phyloP scores from a whole-genome alignment of 2,329 filamentous ascomycete species.

The Fusarium scirpi region DNA sequence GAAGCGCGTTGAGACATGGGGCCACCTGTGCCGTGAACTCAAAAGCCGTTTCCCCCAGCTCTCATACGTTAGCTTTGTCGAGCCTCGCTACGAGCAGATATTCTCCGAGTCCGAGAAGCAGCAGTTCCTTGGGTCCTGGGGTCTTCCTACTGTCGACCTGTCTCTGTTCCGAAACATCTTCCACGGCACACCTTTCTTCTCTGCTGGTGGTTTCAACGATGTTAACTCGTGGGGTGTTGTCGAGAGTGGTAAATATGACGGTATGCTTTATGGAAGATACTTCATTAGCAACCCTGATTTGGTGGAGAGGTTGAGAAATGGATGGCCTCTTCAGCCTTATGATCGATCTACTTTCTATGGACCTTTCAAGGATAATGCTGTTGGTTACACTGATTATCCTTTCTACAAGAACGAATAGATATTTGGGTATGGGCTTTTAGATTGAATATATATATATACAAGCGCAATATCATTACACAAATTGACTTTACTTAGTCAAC shows the following conservation, averaged over 20 bases:
- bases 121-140: slow-evolving; percentile 61
- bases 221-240: slow-evolving; percentile 61
- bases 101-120: slow-evolving; percentile 62
- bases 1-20: slow-evolving; percentile 66
- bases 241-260: slow-evolving; percentile 60
- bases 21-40: slow-evolving; percentile 60
- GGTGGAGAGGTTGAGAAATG: slow-evolving; percentile 56
- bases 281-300: slow-evolving; percentile 64
- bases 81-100: slow-evolving; percentile 67
- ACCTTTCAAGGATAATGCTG: slow-evolving; percentile 50
- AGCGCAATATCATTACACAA: rapidly evolving
- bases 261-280: slow-evolving; percentile 59
- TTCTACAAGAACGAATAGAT: slow-evolving; percentile 8
- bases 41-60: slow-evolving; percentile 58
- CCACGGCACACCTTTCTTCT: slow-evolving; percentile 65
- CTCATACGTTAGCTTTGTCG: slow-evolving; percentile 68
- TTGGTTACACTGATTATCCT: slow-evolving; percentile 55
- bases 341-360: slow-evolving; percentile 60
- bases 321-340: slow-evolving; percentile 55
- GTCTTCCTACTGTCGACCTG: slow-evolving; percentile 58
- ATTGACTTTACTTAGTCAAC: background rate
- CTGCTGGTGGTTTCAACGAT: slow-evolving; percentile 66
- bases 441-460: background rate
- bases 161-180: slow-evolving; percentile 64
- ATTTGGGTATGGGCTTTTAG: too few relatives aligned